Evolutionary conservation across 176 grass and related monocot species (phyloP).

Genomic region (Carex parvula): DNA sequence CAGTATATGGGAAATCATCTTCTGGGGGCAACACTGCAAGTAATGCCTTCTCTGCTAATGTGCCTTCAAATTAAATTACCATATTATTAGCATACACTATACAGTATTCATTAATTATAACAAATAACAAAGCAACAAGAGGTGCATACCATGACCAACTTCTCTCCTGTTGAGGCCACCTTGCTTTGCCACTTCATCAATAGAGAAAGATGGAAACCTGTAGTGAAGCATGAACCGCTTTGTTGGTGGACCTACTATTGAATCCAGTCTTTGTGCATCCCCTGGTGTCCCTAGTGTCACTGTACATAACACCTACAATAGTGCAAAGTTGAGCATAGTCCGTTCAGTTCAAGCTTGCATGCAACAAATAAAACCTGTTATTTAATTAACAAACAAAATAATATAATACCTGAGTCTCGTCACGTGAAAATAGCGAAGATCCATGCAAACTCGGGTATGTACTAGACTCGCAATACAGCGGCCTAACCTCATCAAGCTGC

Average conservation of each 20-base stretch:
- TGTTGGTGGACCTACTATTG: constrained; percentile 92
- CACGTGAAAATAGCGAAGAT: constrained; percentile 89
- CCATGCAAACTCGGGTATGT: constrained; percentile 75
- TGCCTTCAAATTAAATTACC: constrained; percentile 49
- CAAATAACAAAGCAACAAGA: neutral
- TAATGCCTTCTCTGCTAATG: constrained; percentile 92
- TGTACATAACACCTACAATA: constrained; percentile 81
- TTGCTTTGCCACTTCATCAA: constrained; percentile 86
- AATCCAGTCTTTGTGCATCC: constrained; percentile 89
- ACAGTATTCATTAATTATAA: neutral
- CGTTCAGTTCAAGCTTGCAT: neutral
- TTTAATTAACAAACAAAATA: neutral
- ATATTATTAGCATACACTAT: neutral
- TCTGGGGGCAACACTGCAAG: constrained; percentile 94
- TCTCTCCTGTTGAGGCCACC: constrained; percentile 88
- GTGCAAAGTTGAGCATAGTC: neutral
- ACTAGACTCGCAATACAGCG: constrained; percentile 79
- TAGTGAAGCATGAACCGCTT: constrained; percentile 99
- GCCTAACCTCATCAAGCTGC: constrained; percentile 90
- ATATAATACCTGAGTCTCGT: constrained; percentile 69
- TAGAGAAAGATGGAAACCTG: constrained; percentile 95
- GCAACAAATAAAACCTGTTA: neutral
- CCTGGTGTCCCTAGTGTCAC: constrained; percentile 92
- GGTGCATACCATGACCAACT: constrained; percentile 79
- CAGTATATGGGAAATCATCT: constrained; percentile 84